phyloP scores from a whole-genome alignment of 208 protist genomes.

The Vickermania spadyakhi region DNA sequence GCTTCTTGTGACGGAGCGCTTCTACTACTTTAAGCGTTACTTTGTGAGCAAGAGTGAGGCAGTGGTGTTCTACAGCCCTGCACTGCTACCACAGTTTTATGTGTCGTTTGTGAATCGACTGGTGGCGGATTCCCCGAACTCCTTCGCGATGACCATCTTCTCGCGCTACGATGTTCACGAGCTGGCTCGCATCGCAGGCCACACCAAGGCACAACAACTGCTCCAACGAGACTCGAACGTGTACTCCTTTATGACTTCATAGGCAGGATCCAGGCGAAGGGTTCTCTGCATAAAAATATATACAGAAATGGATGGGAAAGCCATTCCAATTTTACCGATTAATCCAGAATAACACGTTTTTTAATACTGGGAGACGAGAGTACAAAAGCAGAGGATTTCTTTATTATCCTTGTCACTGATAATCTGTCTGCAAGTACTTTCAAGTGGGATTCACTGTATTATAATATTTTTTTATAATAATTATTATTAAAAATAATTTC shows the following conservation, averaged over 20 bases:
- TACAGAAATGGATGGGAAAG: no score
- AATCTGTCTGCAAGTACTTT: no score
- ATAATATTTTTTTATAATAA: no score
- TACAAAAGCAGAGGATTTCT: no score
- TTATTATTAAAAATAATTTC: no score
- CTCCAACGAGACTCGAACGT: conserved; percentile 61
- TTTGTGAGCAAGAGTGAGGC: conserved; percentile 87
- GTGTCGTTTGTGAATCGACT: conserved; percentile 83
- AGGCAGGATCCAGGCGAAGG: conserved; percentile 1
- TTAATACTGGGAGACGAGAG: background rate
- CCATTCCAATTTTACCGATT: background rate
- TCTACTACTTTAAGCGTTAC: conserved; percentile 95
- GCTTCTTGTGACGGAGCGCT: conserved; percentile 94
- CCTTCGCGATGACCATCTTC: conserved; percentile 83
- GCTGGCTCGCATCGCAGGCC: conserved; percentile 89
- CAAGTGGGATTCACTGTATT: no score
- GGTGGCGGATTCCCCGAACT: conserved; percentile 57
- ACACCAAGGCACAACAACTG: conserved; percentile 51
- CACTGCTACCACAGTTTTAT: conserved; percentile 91
- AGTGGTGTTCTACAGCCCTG: conserved; percentile 94
- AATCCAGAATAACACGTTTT: background rate
- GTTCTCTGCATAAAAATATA: no score
- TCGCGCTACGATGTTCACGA: conserved; percentile 90
- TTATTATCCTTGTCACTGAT: no score
- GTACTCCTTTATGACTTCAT: conserved; percentile 79